These are phyloP conservation scores for Populus hybrid DNA, from an alignment of 441 rosid genomes.

Conservation along the genomic window DNA sequence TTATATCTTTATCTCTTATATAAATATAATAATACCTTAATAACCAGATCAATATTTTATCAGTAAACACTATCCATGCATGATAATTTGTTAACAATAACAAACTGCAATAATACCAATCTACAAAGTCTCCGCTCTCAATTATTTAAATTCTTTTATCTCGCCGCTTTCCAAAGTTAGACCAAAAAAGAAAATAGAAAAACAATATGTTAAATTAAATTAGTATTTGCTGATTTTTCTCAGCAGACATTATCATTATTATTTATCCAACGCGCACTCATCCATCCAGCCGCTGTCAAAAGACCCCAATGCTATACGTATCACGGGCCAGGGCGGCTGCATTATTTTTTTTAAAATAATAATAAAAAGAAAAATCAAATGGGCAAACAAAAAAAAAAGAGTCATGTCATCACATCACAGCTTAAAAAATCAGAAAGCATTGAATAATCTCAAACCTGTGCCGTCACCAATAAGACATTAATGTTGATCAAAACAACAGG, in stretches of 20 bases:
- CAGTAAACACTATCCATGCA: too few relatives aligned
- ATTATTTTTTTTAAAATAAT: too few relatives aligned
- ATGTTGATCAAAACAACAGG: background rate
- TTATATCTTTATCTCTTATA: too few relatives aligned
- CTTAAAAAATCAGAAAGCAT: background rate
- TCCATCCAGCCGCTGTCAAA: background rate
- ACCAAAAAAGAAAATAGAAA: too few relatives aligned
- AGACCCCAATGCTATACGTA: background rate
- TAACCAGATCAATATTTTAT: too few relatives aligned
- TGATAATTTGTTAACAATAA: background rate
- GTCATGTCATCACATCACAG: background rate
- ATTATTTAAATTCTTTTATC: background rate
- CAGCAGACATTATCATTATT: background rate
- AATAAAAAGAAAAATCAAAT: background rate
- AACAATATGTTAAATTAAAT: background rate
- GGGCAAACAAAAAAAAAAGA: background rate
- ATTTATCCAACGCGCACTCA: background rate
- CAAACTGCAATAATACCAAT: too few relatives aligned
- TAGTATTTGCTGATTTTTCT: background rate
- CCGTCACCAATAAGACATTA: background rate
- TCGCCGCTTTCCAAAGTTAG: background rate
- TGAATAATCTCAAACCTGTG: background rate
- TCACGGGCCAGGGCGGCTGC: background rate
- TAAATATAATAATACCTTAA: too few relatives aligned
- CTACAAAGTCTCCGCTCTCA: background rate